Conservation (phyloP, 306 rosid species). For the Medicago truncatula region MtrunA17r5.0-ANR NC_053043.1:2406501-2407000, state of each 20-base stretch:
- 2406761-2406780: slow-evolving; percentile 45
- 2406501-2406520: slow-evolving; percentile 24
- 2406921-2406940: slow-evolving; percentile 63
- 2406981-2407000: slow-evolving; percentile 72
- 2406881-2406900: slow-evolving; percentile 40
- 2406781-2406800: slow-evolving; percentile 42
- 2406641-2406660: slow-evolving; percentile 33
- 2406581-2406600: slow-evolving; percentile 16
- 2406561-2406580: slow-evolving; percentile 26
- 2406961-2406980: slow-evolving; percentile 54
- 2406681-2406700: too few relatives aligned
- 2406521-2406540: slow-evolving; percentile 11
- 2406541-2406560: slow-evolving; percentile 35
- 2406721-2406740: slow-evolving; percentile 43
- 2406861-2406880: slow-evolving; percentile 64
- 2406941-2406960: slow-evolving; percentile 63
- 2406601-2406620: slow-evolving; percentile 39
- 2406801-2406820: slow-evolving; percentile 56
- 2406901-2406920: slow-evolving; percentile 64
- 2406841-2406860: slow-evolving; percentile 50
- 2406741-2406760: slow-evolving; percentile 32
- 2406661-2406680: not conserved
- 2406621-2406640: slow-evolving; percentile 28
- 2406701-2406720: slow-evolving; percentile 41
- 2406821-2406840: slow-evolving; percentile 57